Conservation (phyloP, 208 protist genomes). For the Trypanosoma brucei region DNA sequence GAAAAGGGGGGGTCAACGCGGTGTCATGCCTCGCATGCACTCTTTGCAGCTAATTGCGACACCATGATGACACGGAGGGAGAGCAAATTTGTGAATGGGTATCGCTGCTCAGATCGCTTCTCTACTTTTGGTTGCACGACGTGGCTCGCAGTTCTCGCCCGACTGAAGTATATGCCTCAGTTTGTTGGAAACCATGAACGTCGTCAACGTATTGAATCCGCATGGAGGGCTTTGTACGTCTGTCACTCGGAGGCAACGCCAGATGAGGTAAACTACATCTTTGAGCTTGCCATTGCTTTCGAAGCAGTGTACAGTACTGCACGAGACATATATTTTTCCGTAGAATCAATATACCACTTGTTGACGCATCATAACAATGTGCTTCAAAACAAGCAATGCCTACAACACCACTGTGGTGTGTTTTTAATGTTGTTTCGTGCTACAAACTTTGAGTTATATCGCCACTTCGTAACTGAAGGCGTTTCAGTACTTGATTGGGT, state of each 20-base stretch:
- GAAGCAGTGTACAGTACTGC: slow-evolving; percentile 38
- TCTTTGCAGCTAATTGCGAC: slow-evolving; percentile 5
- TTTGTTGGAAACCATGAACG: slow-evolving; percentile 29
- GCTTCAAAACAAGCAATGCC: slow-evolving; percentile 48
- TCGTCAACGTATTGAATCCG: slow-evolving; percentile 40
- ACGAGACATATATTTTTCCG: slow-evolving; percentile 67
- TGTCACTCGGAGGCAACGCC: slow-evolving; percentile 46
- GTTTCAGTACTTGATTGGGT: slow-evolving; percentile 72
- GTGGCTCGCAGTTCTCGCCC: slow-evolving; percentile 9
- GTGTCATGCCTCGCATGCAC: neutral
- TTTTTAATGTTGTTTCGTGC: slow-evolving; percentile 79
- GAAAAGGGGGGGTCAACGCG: slow-evolving; percentile 3
- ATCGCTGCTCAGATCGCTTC: slow-evolving; percentile 4
- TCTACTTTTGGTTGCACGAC: slow-evolving; percentile 15
- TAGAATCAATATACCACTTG: slow-evolving; percentile 40
- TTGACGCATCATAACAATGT: slow-evolving; percentile 60
- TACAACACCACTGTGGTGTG: slow-evolving; percentile 69
- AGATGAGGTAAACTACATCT: slow-evolving; percentile 48
- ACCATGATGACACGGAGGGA: slow-evolving; percentile 15
- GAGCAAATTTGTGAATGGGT: slow-evolving; percentile 20
- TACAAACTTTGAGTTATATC: slow-evolving; percentile 61
- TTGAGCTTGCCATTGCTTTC: slow-evolving; percentile 50
- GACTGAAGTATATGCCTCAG: slow-evolving; percentile 12
- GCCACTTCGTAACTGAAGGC: slow-evolving; percentile 71
- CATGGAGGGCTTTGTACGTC: slow-evolving; percentile 50